Percentiles rank a stretch among this genome's conserved stretches.
These are phyloP conservation scores for Helichrysum umbraculigerum DNA, from an alignment of 129 eudicot species.

Conservation along the genomic window DNA sequence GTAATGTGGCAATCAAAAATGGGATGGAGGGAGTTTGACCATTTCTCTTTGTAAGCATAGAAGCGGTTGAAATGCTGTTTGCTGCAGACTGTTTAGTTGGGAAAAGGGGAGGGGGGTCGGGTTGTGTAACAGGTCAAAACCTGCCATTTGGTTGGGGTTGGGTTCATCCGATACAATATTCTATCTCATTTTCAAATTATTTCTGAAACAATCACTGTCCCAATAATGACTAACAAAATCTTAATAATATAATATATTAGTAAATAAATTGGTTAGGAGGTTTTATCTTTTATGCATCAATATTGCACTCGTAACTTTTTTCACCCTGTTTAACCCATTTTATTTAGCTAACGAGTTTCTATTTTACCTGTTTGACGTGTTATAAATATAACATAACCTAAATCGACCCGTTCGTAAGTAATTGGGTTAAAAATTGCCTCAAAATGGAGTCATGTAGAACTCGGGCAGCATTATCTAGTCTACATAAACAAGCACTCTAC, in stretches of 20 bases:
- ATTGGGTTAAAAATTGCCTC: no score
- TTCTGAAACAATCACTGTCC: not conserved
- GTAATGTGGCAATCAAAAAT: not conserved
- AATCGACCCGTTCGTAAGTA: no score
- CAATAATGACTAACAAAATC: not conserved
- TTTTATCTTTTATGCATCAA: conserved; percentile 3
- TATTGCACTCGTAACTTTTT: not conserved
- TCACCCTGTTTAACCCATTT: not conserved
- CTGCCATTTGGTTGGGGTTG: not conserved
- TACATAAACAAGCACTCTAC: no score
- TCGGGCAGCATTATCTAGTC: no score
- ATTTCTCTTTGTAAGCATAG: conserved; percentile 11
- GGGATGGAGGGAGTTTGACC: not conserved
- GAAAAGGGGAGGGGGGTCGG: not conserved
- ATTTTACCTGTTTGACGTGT: not conserved
- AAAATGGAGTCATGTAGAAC: no score
- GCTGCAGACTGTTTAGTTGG: not conserved
- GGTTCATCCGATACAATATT: not conserved
- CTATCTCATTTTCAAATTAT: not conserved
- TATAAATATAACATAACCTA: no score
- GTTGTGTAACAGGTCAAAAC: not conserved
- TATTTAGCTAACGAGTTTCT: not conserved
- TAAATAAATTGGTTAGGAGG: conserved; percentile 3
- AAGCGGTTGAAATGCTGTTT: not conserved
- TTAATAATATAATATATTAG: not conserved